phyloP scores from a whole-genome alignment of 768 basidiomycete species.

The Mrakia frigida region DNA sequence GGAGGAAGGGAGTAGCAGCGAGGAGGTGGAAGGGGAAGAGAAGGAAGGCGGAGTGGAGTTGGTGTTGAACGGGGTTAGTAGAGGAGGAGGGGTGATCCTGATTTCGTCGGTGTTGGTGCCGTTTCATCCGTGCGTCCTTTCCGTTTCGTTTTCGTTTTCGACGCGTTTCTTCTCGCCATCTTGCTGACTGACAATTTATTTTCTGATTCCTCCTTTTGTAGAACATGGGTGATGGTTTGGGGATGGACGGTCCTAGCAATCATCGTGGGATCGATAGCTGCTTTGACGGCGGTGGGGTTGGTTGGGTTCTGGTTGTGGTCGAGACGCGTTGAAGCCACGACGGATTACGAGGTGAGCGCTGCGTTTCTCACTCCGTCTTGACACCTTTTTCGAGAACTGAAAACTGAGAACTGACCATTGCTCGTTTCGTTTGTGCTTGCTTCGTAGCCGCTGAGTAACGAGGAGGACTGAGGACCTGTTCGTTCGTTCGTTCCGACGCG shows the following conservation, averaged over 20 bases:
- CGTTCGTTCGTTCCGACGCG: no score
- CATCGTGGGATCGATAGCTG: conserved; percentile 56
- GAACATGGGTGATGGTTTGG: conserved; percentile 71
- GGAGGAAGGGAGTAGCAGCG: not conserved
- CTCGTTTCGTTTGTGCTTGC: not conserved
- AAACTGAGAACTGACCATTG: not conserved
- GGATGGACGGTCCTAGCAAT: conserved; percentile 47
- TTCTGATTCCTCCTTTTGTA: not conserved
- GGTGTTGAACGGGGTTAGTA: conserved; percentile 55
- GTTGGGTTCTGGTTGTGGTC: conserved; percentile 58
- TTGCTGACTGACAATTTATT: not conserved
- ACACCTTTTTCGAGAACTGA: no score
- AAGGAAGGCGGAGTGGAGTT: conserved; percentile 57
- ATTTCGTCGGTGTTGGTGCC: conserved; percentile 77
- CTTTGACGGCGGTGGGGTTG: conserved; percentile 66
- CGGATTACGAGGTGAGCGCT: conserved; percentile 62
- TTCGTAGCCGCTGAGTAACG: conserved; percentile 81
- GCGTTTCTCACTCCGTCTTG: not conserved
- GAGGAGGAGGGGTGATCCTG: conserved; percentile 80
- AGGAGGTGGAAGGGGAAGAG: conserved; percentile 43
- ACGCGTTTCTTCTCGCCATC: not conserved
- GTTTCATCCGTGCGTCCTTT: conserved; percentile 59
- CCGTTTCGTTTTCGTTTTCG: not conserved
- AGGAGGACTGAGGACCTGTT: conserved; percentile 40
- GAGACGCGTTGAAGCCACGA: conserved; percentile 54